phyloP scores from a whole-genome alignment of 306 rosid genomes.

The Mimosa pudica region DNA sequence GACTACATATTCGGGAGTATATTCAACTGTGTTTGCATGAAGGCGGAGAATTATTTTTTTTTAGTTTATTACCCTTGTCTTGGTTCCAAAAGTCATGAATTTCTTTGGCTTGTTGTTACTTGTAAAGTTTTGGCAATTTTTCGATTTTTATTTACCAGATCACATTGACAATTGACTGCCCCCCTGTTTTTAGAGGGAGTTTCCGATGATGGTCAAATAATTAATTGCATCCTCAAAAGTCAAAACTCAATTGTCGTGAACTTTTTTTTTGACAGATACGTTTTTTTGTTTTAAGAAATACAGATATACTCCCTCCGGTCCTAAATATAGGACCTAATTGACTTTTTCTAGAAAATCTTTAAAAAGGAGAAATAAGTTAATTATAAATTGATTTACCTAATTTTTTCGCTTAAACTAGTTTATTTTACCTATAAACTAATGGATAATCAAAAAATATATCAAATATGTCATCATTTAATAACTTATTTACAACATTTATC shows the following conservation, averaged over 20 bases:
- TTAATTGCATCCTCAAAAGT: not conserved
- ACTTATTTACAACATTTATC: too few relatives aligned
- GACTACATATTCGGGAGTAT: not conserved
- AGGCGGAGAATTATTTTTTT: not conserved
- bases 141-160: too few relatives aligned
- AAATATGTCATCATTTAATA: too few relatives aligned
- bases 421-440: too few relatives aligned
- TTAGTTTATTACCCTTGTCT: not conserved
- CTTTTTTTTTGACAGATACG: not conserved
- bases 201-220: not conserved
- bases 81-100: not conserved
- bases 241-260: not conserved
- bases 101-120: not conserved
- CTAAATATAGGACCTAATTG: too few relatives aligned
- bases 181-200: not conserved
- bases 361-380: too few relatives aligned
- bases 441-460: too few relatives aligned
- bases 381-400: too few relatives aligned
- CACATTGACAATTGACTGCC: not conserved
- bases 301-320: not conserved
- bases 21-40: not conserved
- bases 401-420: too few relatives aligned
- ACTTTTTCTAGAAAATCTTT: too few relatives aligned
- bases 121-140: not conserved
- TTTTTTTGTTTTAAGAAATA: too few relatives aligned